Evolutionary conservation across 768 basidiomycete genomes (phyloP).

Genomic region (Mycena indigotica): DNA sequence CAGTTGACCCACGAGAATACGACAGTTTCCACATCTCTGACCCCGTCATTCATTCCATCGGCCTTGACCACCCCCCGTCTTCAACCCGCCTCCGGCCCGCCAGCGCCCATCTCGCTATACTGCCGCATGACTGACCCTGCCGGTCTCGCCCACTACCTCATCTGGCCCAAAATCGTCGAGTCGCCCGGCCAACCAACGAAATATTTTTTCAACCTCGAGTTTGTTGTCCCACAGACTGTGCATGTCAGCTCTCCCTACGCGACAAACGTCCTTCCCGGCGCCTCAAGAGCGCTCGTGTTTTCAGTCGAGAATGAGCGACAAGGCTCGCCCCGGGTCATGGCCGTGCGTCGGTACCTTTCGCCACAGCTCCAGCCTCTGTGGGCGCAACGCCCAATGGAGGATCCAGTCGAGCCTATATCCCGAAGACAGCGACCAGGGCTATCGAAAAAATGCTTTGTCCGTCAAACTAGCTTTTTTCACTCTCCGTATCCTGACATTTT

Average conservation of each 20-base stretch:
- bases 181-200: constrained; percentile 3
- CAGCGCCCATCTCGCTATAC: constrained; percentile 45
- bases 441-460: constrained; percentile 21
- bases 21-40: constrained; percentile 44
- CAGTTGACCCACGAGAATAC: constrained; percentile 28
- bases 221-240: constrained; percentile 28
- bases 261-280: constrained; percentile 44
- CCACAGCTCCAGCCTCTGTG: constrained; percentile 18
- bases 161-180: constrained; percentile 31
- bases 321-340: constrained; percentile 29
- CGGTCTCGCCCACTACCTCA: constrained; percentile 36
- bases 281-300: constrained; percentile 46
- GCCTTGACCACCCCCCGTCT: constrained; percentile 32
- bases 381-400: constrained; percentile 15
- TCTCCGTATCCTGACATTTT: not conserved
- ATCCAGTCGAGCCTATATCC: constrained; percentile 21
- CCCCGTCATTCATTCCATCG: constrained; percentile 33
- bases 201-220: constrained; percentile 30
- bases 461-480: not conserved
- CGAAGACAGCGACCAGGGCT: constrained; percentile 18
- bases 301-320: constrained; percentile 35
- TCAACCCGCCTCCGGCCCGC: constrained; percentile 28
- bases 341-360: constrained; percentile 24
- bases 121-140: constrained; percentile 31
- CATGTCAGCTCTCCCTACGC: constrained; percentile 30